These are phyloP conservation scores for Aureobasidium subglaciale DNA, from an alignment of 2,329 filamentous ascomycete genomes.

Conservation along the genomic window DNA sequence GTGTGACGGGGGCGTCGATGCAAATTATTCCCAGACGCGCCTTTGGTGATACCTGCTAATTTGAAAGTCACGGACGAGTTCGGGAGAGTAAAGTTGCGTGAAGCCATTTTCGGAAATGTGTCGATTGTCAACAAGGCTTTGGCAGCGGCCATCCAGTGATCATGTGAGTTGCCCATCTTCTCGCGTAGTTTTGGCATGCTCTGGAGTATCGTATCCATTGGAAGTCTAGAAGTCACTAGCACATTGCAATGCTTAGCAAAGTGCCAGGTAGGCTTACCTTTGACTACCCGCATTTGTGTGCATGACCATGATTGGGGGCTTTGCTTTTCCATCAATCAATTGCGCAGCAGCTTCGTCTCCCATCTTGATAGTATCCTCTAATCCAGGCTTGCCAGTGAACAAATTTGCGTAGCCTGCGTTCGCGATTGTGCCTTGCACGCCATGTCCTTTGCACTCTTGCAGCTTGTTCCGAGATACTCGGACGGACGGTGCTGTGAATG, in stretches of 20 bases:
- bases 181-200: background rate
- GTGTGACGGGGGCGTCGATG: background rate
- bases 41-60: conserved; percentile 6
- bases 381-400: background rate
- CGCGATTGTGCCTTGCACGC: too few species aligned
- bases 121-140: conserved; percentile 1
- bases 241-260: background rate
- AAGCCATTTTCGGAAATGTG: conserved; percentile 2
- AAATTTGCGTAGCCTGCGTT: too few species aligned
- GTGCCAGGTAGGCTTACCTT: background rate
- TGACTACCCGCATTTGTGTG: background rate
- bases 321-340: background rate
- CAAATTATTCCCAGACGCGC: background rate
- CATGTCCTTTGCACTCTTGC: too few species aligned
- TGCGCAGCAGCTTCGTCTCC: background rate
- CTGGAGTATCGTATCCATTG: background rate
- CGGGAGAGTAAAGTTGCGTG: background rate
- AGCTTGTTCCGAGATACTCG: too few species aligned
- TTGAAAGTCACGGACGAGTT: background rate
- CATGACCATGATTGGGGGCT: background rate
- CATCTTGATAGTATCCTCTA: background rate
- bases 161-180: background rate
- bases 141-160: background rate
- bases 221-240: background rate
- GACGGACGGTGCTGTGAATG: too few species aligned